Evolutionary conservation across 78 protist species (phyloP), one percentile per base, ranked within the genome.

Genomic region (Isochrysis galbana): DNA sequence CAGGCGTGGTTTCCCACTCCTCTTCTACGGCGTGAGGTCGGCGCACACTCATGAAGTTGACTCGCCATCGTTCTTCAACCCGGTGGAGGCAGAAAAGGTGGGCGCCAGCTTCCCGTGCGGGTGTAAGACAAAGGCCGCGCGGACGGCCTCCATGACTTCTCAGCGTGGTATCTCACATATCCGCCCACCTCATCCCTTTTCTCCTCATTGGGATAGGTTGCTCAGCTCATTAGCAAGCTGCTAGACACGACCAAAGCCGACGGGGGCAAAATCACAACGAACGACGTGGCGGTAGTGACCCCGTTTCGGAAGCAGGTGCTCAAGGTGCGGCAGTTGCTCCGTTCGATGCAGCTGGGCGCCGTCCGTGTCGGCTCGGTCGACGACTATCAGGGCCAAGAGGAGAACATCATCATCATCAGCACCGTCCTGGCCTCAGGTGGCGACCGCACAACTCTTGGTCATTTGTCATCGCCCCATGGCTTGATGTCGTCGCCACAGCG

Each of bases 301-400:
- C 38, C 51, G 32, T 80, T 10, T 23, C 54, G 48, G 74, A 69
- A 34, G 72, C 86, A 72, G 82, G 70, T 61, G 61, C 41, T 77
- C 89, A 32, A 34, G 5, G 4, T 91, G 36, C 90, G 92, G 38
- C n/a, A 44, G 44, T 38, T 80, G 29, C 92, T 93, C 7, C 92
- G 90, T 32, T 14, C 0, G 32, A 10, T 0, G 10, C n/a, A 21
- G 1, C 70, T 54, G 34, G 84, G 45, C 26, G 61, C 36, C 36
- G 93, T 93, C 26, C 42, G 70, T 32, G 95, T 93, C 25, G 95
- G 95, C 55, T 82, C 93, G 41, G 91, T 78, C 46, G 93, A 93
- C 91, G 92, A 78, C 90, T 90, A 48, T 54, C 93, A 93, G 67
- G 95, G 95, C 19, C 90, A 93, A 25, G 95, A 93, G 90, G 54